Evolutionary conservation across 129 eudicot genomes (phyloP), one percentile per base, ranked within the genome.

Genomic region (Deinandra increscens): DNA sequence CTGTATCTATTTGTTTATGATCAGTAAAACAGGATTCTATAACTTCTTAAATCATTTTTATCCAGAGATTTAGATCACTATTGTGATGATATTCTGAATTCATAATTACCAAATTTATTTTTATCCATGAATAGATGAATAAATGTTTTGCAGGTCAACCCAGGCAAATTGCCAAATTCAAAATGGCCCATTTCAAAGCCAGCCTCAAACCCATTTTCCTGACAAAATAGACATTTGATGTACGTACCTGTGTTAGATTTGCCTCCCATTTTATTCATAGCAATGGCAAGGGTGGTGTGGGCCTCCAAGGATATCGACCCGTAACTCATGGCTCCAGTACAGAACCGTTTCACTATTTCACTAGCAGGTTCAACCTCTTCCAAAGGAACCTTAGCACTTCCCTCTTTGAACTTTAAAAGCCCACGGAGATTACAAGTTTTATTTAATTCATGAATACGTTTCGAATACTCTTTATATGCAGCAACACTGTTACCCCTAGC

Each of bases 281-380:
- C 99, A 17, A 89, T 76, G 22, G 99, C 99, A 71, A 94, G 87
- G 46, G 99, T 94, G 10, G 91, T 71, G 66, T 94, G 99, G n/a
- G 99, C 97, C 79, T 94, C 99, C 82, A 94, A 63, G 14, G 99
- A 94, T 39, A 94, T 94, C 15, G 99, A 94, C 0, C 99, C 99
- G 46, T 94, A 94, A 79, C 99, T 94, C 99, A 94, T 94, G 51
- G 99, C 99, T 54, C 99, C 99, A 13, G 99, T 94, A 73, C 92
- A 83, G 60, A 94, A 94, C 36, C 99, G 84, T 71, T 94, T 94
- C 58, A 94, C 99, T 60, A 94, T 94, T 76, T 94, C 99, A 80
- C 97, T 89, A 3, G 97, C 99, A 5, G 99, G 89, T 78, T 94
- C 97, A 10, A 94, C 99, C 70, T 94, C 99, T 22, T 94, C 99